Percentiles rank a stretch among this genome's conserved stretches.
These are phyloP conservation scores for Trichophyton simii DNA, from an alignment of 2,329 filamentous ascomycete genomes.

Conservation along the genomic window DNA sequence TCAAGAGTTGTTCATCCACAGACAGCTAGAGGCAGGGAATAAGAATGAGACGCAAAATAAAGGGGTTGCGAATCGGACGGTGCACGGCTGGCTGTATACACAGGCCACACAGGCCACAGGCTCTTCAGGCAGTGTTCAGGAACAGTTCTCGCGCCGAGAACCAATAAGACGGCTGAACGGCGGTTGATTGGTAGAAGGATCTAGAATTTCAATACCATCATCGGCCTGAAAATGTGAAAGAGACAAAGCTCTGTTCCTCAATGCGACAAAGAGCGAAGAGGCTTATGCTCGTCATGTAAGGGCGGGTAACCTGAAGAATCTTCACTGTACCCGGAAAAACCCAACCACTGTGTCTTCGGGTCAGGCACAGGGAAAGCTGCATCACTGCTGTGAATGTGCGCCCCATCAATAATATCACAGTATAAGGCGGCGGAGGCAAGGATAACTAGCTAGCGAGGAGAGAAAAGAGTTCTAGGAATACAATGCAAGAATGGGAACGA, in stretches of 20 bases:
- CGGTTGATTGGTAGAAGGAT: constrained; percentile 1
- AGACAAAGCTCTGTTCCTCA: neutral
- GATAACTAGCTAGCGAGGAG: neutral
- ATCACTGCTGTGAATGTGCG: constrained; percentile 1
- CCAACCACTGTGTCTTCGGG: no score
- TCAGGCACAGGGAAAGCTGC: neutral
- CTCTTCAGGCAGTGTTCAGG: neutral
- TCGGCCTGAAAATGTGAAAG: neutral
- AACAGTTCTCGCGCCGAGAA: neutral
- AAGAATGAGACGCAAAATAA: neutral
- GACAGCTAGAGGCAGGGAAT: neutral
- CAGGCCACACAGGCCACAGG: neutral
- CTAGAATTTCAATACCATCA: neutral
- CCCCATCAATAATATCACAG: constrained; percentile 1
- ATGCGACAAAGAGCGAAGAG: neutral
- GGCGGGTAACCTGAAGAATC: neutral
- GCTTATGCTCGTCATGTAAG: neutral
- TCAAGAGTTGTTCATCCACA: neutral
- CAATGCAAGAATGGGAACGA: neutral
- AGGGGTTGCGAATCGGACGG: neutral
- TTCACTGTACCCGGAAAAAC: neutral
- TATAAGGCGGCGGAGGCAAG: constrained; percentile 2
- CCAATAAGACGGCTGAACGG: neutral
- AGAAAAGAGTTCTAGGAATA: constrained; percentile 1
- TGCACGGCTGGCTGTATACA: neutral